A percentile compares a stretch with the other conserved stretches of the same genome.
Conservation (phyloP, 176 grass and related monocot genomes). For the Dactylis glomerata region DNA sequence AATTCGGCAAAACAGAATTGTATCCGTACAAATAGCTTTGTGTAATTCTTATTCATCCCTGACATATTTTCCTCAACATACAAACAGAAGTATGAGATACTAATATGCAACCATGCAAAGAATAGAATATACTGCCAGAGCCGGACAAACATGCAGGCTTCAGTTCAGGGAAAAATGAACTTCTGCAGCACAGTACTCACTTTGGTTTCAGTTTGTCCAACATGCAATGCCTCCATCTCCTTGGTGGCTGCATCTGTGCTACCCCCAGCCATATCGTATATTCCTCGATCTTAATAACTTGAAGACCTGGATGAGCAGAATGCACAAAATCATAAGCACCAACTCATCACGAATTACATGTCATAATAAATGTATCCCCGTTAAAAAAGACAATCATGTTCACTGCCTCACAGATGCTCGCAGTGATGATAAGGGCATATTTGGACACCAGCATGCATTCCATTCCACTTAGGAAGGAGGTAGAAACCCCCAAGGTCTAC, state of each 20-base stretch:
- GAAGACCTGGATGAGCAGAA: conserved; percentile 17
- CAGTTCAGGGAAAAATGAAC: not conserved
- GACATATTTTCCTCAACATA: not conserved
- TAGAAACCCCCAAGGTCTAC: not conserved
- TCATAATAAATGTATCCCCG: not conserved
- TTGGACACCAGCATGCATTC: not conserved
- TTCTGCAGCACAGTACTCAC: not conserved
- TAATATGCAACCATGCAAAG: not conserved
- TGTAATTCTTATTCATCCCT: not conserved
- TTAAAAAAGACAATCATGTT: not conserved
- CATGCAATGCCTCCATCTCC: conserved; percentile 38
- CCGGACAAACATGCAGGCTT: not conserved
- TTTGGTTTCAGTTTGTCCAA: conserved; percentile 24
- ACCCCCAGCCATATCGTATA: conserved; percentile 24
- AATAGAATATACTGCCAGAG: not conserved
- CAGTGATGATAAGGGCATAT: not conserved
- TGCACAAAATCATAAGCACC: not conserved
- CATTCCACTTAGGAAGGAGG: not conserved
- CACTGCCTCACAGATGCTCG: not conserved
- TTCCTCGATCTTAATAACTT: not conserved
- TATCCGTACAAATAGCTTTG: not conserved
- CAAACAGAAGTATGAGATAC: not conserved
- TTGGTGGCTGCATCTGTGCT: conserved; percentile 14
- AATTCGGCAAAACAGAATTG: not conserved
- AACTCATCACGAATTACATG: not conserved